phyloP scores from a whole-genome alignment of 345 rosid genomes.

The Clausena lansium region DNA sequence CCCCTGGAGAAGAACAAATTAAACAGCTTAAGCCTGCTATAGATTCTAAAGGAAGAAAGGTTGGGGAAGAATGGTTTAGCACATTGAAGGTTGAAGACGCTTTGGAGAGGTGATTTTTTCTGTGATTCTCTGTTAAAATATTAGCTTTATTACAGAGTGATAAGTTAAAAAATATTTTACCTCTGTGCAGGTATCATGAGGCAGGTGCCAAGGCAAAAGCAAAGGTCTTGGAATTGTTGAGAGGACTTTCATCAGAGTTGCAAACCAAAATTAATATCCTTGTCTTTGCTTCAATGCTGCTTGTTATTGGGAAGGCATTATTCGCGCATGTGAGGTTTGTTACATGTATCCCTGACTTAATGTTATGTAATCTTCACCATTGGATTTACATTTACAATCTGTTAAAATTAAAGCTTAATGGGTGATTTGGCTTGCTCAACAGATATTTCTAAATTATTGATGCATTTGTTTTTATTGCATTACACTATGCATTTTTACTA shows the following conservation, averaged over 20 bases:
- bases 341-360: conserved; percentile 1
- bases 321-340: conserved; percentile 86
- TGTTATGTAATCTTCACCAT: neutral
- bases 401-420: neutral
- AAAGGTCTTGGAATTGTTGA: conserved; percentile 74
- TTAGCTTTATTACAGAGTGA: neutral
- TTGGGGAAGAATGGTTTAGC: conserved; percentile 98
- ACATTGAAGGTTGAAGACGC: conserved; percentile 81
- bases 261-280: conserved; percentile 81
- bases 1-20: conserved; percentile 92
- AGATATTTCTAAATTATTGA: neutral
- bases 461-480: neutral
- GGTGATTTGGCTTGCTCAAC: neutral
- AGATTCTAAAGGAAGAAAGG: conserved; percentile 91
- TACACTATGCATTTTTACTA: neutral
- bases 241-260: conserved; percentile 77
- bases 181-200: conserved; percentile 69
- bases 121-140: neutral
- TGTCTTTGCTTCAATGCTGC: conserved; percentile 84
- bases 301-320: conserved; percentile 86
- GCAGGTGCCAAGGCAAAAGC: conserved; percentile 73
- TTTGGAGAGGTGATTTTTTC: conserved; percentile 51
- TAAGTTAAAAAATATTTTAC: neutral
- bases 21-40: conserved; percentile 82
- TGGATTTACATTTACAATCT: neutral